Conservation (phyloP, 805 yeast genomes). For the Tetrapisispora nanseiensis region DNA sequence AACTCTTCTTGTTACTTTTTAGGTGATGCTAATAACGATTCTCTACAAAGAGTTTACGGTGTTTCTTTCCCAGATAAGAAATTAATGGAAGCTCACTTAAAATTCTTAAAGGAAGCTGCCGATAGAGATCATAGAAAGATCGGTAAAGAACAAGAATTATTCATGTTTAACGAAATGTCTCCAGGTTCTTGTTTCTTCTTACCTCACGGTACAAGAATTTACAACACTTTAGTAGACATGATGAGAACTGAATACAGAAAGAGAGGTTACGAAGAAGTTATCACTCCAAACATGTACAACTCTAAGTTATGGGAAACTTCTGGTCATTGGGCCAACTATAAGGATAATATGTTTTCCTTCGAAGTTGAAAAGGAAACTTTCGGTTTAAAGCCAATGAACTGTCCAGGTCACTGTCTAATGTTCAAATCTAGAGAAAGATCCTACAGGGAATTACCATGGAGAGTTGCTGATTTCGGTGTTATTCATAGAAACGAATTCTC, state of each 20-base stretch:
- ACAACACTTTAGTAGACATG: constrained; percentile 74
- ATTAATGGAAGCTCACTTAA: constrained; percentile 86
- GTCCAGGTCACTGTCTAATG: constrained; percentile 89
- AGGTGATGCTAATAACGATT: constrained; percentile 88
- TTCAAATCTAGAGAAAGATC: constrained; percentile 69
- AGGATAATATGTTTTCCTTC: constrained; percentile 94
- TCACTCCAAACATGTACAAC: constrained; percentile 98
- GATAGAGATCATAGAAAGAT: constrained; percentile 93
- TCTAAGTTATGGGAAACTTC: constrained; percentile 97
- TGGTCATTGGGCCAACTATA: constrained; percentile 97
- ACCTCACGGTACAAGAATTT: constrained; percentile 97
- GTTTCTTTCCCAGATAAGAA: constrained; percentile 97
- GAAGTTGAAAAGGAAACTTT: constrained; percentile 93
- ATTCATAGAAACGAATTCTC: constrained; percentile 90
- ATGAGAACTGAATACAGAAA: constrained; percentile 76
- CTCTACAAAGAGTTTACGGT: constrained; percentile 95
- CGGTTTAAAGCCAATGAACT: constrained; percentile 94
- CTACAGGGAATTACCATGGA: constrained; percentile 75
- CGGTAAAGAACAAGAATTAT: constrained; percentile 93
- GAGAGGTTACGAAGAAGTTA: constrained; percentile 96
- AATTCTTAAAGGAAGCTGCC: constrained; percentile 92
- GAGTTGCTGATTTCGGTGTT: constrained; percentile 83
- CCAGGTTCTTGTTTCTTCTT: constrained; percentile 99
- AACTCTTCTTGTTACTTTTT: constrained; percentile 93
- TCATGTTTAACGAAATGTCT: constrained; percentile 90